phyloP scores from a whole-genome alignment of 805 yeast species.

The Candida krabiensis region DNA sequence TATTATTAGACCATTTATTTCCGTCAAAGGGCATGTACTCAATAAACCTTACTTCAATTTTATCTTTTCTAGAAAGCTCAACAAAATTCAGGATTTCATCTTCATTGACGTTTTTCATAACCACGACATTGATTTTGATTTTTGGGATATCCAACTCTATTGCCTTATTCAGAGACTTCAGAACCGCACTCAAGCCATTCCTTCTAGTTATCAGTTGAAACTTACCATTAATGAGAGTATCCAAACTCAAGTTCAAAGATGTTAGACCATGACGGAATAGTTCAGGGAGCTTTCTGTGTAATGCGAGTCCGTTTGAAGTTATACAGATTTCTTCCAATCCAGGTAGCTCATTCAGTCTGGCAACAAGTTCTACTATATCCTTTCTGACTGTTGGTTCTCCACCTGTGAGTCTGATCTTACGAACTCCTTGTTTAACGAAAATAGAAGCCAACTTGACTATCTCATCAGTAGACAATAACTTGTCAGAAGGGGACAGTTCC shows the following conservation, averaged over 20 bases:
- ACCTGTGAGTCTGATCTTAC: constrained; percentile 52
- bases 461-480: constrained; percentile 43
- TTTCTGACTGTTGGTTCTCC: constrained; percentile 57
- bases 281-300: constrained; percentile 47
- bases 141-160: constrained; percentile 43
- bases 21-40: constrained; percentile 63
- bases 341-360: constrained; percentile 35
- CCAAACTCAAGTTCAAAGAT: constrained; percentile 47
- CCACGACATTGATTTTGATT: constrained; percentile 50
- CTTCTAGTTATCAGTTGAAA: constrained; percentile 49
- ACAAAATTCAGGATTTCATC: constrained; percentile 52
- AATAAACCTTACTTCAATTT: constrained; percentile 51
- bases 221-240: constrained; percentile 53
- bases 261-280: constrained; percentile 44
- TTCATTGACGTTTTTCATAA: constrained; percentile 49
- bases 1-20: constrained; percentile 48
- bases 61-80: constrained; percentile 36
- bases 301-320: constrained; percentile 52
- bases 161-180: constrained; percentile 44
- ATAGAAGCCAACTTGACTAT: constrained; percentile 41
- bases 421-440: constrained; percentile 50
- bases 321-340: constrained; percentile 50
- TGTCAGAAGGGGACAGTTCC: constrained; percentile 42
- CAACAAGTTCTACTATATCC: constrained; percentile 46
- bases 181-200: constrained; percentile 46